Base-by-base conservation (phyloP, 768 basidiomycete genomes). In the Rubroboletus satanas region DNA sequence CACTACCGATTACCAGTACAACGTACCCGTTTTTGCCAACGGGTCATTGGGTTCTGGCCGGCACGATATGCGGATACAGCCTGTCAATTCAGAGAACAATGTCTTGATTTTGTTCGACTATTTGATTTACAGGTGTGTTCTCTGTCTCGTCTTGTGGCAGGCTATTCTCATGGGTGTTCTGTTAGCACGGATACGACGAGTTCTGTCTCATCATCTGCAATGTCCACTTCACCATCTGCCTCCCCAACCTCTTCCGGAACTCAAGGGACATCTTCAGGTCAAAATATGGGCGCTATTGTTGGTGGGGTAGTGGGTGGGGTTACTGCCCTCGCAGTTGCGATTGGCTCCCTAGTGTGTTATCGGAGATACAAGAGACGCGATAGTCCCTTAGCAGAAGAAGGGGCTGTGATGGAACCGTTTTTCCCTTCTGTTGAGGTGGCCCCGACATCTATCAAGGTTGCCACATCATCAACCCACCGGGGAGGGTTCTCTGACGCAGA, bases 1-100 rank as follows among this genome's bases (percentile, higher is more conserved):
- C 0, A 17, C 36, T 45, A 35, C 38, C 9, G 31, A 44, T 21
- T 62, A 42, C n/a, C 17, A 58, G 11, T 64, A 62, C 37, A 54
- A 65, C 12, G 57, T 62, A 1, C 32, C 50, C 0, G 59, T 64
- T 10, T 65, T 56, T n/a, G 33, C 7, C 28, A 44, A 44, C 28
- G 43, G 29, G 4, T 29, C 43, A 9, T 7, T 44, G 17, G 17
- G 17, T 5, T 41, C 2, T 9, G 59, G 56, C 9, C 12, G 45
- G 17, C 59, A 63, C 33, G 52, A 1, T 15, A 51, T 64, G 56
- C n/a, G 4, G 17, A 35, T 64, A 14, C 36, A 52, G 26, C 56
- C 62, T 1, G 21, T 42, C 41, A 23, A 49, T n/a, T n/a, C 47
- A 2, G 39, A 29, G 11, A 36, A 11, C 12, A 2, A 28, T 10